Percentiles rank a stretch among this genome's conserved stretches.
Evolutionary conservation across 257 asterid genomes (phyloP).

Genomic region (Ajuga chamaepitys): DNA sequence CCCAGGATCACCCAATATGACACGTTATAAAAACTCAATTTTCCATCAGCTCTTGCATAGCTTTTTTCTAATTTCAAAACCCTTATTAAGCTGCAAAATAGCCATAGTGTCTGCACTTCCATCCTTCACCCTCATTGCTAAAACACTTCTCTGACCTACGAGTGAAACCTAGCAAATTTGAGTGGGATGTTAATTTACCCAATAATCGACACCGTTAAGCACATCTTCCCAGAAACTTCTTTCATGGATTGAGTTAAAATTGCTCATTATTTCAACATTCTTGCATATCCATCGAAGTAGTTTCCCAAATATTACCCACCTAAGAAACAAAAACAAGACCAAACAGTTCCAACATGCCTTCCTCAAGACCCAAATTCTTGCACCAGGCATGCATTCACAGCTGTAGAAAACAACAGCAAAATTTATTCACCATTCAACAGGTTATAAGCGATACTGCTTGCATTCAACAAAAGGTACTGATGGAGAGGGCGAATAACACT

Average conservation of each 20-base stretch:
- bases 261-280: slow-evolving; percentile 16
- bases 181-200: slow-evolving; percentile 13
- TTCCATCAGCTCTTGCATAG: slow-evolving; percentile 13
- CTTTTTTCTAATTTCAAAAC: neutral
- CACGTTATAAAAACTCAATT: neutral
- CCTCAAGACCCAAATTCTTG: slow-evolving; percentile 74
- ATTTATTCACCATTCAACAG: slow-evolving; percentile 44
- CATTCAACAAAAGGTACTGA: slow-evolving; percentile 20
- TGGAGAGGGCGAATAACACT: slow-evolving; percentile 13
- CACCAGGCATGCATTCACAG: slow-evolving; percentile 68
- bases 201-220: slow-evolving; percentile 15
- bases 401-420: slow-evolving; percentile 81
- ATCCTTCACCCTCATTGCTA: slow-evolving; percentile 18
- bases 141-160: neutral
- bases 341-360: slow-evolving; percentile 51
- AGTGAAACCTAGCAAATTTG: slow-evolving; percentile 17
- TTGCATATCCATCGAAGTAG: slow-evolving; percentile 18
- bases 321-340: slow-evolving; percentile 34
- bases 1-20: slow-evolving; percentile 8
- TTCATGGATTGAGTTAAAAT: slow-evolving; percentile 17
- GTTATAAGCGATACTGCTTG: slow-evolving; percentile 24
- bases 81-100: slow-evolving; percentile 5
- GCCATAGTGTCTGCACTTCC: slow-evolving; percentile 16
- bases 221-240: slow-evolving; percentile 11
- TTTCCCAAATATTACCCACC: slow-evolving; percentile 25